A percentile compares a stretch with the other conserved stretches of the same genome.
These are phyloP conservation scores for Microdochium trichocladiopsis DNA, from an alignment of 2,329 filamentous ascomycete species.

Conservation along the genomic window DNA sequence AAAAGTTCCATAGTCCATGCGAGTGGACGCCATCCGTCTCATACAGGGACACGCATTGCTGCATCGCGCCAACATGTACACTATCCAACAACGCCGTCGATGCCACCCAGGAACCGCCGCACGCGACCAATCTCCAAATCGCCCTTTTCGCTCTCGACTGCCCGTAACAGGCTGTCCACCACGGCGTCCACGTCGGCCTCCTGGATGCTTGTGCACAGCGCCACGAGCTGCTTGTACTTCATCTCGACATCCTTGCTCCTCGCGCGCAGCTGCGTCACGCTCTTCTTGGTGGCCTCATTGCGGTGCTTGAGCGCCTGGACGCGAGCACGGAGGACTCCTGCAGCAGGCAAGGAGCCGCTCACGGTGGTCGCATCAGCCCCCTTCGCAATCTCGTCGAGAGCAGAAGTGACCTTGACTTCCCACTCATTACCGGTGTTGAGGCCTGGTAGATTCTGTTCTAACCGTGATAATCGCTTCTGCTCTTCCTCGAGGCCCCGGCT, in stretches of 20 bases:
- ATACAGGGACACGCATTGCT: too few species aligned
- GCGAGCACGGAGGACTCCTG: constrained; percentile 56
- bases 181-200: constrained; percentile 75
- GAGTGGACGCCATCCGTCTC: too few species aligned
- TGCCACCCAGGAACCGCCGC: constrained; percentile 70
- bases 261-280: constrained; percentile 65
- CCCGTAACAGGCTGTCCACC: constrained; percentile 72
- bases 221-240: constrained; percentile 83
- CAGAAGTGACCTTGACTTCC: constrained; percentile 45
- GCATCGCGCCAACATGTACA: too few species aligned
- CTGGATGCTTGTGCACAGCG: constrained; percentile 73
- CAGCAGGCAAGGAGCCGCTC: constrained; percentile 45
- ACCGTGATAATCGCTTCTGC: constrained; percentile 41
- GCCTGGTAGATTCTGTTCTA: constrained; percentile 36
- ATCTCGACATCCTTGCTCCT: constrained; percentile 78
- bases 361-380: constrained; percentile 25
- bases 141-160: constrained; percentile 79
- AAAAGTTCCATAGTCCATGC: too few species aligned
- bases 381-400: constrained; percentile 32
- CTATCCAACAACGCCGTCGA: constrained; percentile 50
- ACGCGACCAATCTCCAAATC: constrained; percentile 72
- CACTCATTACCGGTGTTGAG: constrained; percentile 40
- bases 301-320: constrained; percentile 64
- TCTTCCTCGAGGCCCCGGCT: constrained; percentile 67
- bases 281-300: constrained; percentile 58